These are phyloP conservation scores for Ciborinia camelliae DNA, from an alignment of 2,329 filamentous ascomycete species.

Conservation along the genomic window DNA sequence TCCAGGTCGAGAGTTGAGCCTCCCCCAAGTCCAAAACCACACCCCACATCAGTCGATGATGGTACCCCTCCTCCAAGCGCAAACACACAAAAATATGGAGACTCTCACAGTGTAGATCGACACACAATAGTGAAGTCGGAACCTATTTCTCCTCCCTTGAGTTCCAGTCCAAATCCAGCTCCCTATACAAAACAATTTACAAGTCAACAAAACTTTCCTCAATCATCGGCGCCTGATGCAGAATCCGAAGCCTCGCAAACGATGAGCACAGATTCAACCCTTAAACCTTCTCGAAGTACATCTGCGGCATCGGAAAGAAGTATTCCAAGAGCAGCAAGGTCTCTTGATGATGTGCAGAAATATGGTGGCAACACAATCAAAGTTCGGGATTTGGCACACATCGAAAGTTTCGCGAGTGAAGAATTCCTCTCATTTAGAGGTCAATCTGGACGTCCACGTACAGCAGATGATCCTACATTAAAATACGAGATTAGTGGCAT, in stretches of 20 bases:
- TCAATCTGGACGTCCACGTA: constrained; percentile 48
- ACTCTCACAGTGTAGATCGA: constrained; percentile 19
- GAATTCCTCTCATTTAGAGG: constrained; percentile 61
- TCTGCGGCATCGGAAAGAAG: constrained; percentile 1
- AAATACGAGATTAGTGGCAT: constrained; percentile 95
- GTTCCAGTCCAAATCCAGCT: constrained; percentile 30
- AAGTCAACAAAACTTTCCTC: constrained; percentile 33
- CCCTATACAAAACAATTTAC: constrained; percentile 30
- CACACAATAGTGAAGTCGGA: constrained; percentile 23
- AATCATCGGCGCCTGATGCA: constrained; percentile 22
- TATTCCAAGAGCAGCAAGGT: constrained; percentile 32
- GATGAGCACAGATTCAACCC: constrained; percentile 2
- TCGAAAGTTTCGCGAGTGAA: constrained; percentile 80
- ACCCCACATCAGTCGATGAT: constrained; percentile 24
- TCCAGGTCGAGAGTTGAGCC: constrained; percentile 31
- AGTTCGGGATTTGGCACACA: constrained; percentile 85
- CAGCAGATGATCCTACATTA: constrained; percentile 48
- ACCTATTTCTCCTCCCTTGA: constrained; percentile 33
- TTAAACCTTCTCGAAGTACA: background rate
- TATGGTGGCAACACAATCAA: constrained; percentile 56
- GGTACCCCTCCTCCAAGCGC: constrained; percentile 31
- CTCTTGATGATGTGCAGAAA: constrained; percentile 40
- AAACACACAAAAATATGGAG: constrained; percentile 22
- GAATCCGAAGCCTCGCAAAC: constrained; percentile 15
- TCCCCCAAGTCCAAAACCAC: constrained; percentile 33